Percentiles rank a stretch among this genome's conserved stretches.
Evolutionary conservation across 1,284 basidiomycete genomes (phyloP).

Genomic region (Cryptococcus wingfieldii): DNA sequence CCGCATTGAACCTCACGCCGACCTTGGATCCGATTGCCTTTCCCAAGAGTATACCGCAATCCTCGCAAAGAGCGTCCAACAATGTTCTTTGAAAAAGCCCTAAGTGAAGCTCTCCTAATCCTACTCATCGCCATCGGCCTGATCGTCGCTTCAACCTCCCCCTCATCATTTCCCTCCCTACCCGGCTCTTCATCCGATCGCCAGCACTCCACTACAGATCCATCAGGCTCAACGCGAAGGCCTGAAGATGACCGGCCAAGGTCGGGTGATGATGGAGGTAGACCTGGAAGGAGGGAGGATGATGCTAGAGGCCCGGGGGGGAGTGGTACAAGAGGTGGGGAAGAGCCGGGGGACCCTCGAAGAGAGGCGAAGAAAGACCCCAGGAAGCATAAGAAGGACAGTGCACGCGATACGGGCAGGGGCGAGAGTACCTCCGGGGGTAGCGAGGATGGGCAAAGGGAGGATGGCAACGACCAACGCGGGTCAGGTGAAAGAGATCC

Average conservation of each 20-base stretch:
- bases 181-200: background rate
- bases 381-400: background rate
- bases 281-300: background rate
- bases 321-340: background rate
- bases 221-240: too few relatives aligned
- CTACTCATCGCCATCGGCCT: constrained; percentile 8
- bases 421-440: too few relatives aligned
- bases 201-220: too few relatives aligned
- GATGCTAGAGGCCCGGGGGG: background rate
- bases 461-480: too few relatives aligned
- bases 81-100: constrained; percentile 12
- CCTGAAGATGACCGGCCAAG: background rate
- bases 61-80: too few relatives aligned
- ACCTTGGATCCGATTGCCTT: too few relatives aligned
- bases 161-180: background rate
- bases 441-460: too few relatives aligned
- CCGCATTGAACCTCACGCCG: too few relatives aligned
- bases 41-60: too few relatives aligned
- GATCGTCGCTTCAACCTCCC: background rate
- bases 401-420: background rate
- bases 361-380: background rate
- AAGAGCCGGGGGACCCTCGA: background rate
- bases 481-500: background rate
- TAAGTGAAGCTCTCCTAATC: constrained; percentile 11
- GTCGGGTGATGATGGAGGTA: background rate